Percentiles rank a stretch among this genome's conserved stretches.
Evolutionary conservation across 768 basidiomycete species (phyloP).

Genomic region (Paxillus involutus): DNA sequence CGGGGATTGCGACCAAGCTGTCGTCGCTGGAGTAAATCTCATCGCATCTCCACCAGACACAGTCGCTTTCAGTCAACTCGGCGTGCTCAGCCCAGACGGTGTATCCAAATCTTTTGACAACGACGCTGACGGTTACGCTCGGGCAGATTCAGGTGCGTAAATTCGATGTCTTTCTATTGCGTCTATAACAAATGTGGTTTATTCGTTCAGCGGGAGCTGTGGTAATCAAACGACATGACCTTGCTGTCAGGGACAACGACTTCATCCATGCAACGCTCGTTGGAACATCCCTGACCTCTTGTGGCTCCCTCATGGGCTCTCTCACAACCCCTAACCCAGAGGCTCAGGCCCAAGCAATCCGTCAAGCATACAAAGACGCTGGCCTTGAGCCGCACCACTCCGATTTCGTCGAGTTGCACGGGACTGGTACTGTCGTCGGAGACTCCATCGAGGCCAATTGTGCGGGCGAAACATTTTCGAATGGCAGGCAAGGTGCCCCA

Average conservation of each 20-base stretch:
- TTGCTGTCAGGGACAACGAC: conserved; percentile 39
- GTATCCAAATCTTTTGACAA: conserved; percentile 47
- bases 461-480: conserved; percentile 36
- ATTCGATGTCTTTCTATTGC: neutral
- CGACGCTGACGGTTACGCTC: conserved; percentile 39
- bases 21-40: conserved; percentile 39
- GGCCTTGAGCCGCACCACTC: conserved; percentile 34
- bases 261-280: conserved; percentile 43
- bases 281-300: conserved; percentile 38
- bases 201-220: conserved; percentile 27
- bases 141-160: neutral
- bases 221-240: conserved; percentile 39
- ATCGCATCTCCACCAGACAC: conserved; percentile 40
- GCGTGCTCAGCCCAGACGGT: conserved; percentile 38
- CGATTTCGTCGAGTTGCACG: conserved; percentile 46
- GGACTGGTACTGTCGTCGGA: conserved; percentile 44
- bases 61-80: conserved; percentile 37
- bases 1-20: conserved; percentile 44
- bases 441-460: conserved; percentile 48
- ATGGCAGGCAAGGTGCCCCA: conserved; percentile 23
- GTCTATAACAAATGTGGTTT: neutral
- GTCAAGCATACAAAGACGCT: conserved; percentile 32
- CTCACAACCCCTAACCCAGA: conserved; percentile 36
- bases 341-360: conserved; percentile 39
- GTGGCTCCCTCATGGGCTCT: conserved; percentile 35